Conservation (phyloP, 768 basidiomycete species). For the Pluteus cervinus region DNA sequence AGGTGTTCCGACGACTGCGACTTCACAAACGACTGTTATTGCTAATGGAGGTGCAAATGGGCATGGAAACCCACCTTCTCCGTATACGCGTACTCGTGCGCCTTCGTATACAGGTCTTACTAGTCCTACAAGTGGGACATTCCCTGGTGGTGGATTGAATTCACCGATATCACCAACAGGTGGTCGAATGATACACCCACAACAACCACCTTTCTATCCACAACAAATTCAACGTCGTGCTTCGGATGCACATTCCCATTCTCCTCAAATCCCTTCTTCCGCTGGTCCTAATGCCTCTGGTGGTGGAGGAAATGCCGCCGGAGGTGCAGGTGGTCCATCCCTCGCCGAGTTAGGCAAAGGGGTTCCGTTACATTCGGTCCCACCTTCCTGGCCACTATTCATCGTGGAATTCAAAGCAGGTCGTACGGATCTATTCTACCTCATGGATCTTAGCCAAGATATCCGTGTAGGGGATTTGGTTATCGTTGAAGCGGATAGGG, state of each 20-base stretch:
- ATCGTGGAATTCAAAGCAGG: constrained; percentile 98
- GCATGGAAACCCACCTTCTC: constrained; percentile 6
- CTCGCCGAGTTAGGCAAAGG: constrained; percentile 78
- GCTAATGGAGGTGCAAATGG: constrained; percentile 9
- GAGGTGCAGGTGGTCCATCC: constrained; percentile 10
- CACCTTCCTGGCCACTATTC: constrained; percentile 82
- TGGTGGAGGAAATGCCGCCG: background rate
- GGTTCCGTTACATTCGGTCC: constrained; percentile 78
- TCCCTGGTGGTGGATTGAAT: constrained; percentile 26
- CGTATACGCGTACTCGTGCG: constrained; percentile 36
- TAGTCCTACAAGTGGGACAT: too few species aligned
- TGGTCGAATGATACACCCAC: constrained; percentile 34
- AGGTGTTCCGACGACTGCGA: too few species aligned
- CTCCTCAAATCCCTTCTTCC: constrained; percentile 15
- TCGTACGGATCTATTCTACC: constrained; percentile 91
- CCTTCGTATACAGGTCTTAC: too few species aligned
- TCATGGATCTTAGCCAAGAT: constrained; percentile 54
- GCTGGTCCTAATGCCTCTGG: background rate
- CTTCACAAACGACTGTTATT: too few species aligned
- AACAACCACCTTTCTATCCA: constrained; percentile 39
- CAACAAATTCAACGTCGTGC: constrained; percentile 35
- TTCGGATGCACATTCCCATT: constrained; percentile 30
- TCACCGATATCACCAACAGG: constrained; percentile 54
- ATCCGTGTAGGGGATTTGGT: constrained; percentile 88
- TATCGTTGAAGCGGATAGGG: constrained; percentile 95